Evolutionary conservation across 495 filamentous ascomycete genomes (phyloP), one percentile per base, ranked within the genome.

Genomic region (Aspergillus steynii): DNA sequence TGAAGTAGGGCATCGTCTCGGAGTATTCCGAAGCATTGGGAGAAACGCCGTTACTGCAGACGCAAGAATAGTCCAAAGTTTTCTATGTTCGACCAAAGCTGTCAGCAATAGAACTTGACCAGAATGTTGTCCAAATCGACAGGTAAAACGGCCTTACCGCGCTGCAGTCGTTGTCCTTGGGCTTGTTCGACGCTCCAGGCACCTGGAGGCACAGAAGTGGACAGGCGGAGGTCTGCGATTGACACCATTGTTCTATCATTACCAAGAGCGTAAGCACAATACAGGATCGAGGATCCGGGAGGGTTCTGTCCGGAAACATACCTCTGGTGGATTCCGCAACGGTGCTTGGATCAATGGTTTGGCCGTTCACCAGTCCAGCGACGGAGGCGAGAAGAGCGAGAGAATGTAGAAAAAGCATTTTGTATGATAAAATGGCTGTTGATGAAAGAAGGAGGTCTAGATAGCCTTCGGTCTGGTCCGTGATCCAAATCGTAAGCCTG

Each of bases 21-120:
- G 90, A 90, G 82, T 90, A 97, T 71, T 96, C 82, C 65, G 89
- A 84, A 27, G 90, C 74, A 71, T 96, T 96, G 62, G 93, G 93
- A 45, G 82, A 73, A 61, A 78, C 66, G 65, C 84, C 82, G 77
- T 94, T 89, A 69, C 77, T 81, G 80, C 93, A 97, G 67, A 92
- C 74, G 68, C 93, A 97, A 62, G 74, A 69, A 76, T 89, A 97
- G 47, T 64, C 73, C 32, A 97, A 81, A 3, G 82, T 82, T 64
- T 82, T 71, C 91, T 95, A 60, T 31, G 29, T 9, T 28, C 37
- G 51, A 59, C 29, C 37, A 56, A 50, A 26, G n/a, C 14, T 31
- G 56, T 58, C 50, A 62, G 54, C 55, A 46, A 70, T 37, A 51
- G 70, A 56, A 37, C 48, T 45, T 45, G 47, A 60, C 34, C 47